Conservation (phyloP, 169 alveolate genomes). For the Pseudocohnilembus persalinus region DNA sequence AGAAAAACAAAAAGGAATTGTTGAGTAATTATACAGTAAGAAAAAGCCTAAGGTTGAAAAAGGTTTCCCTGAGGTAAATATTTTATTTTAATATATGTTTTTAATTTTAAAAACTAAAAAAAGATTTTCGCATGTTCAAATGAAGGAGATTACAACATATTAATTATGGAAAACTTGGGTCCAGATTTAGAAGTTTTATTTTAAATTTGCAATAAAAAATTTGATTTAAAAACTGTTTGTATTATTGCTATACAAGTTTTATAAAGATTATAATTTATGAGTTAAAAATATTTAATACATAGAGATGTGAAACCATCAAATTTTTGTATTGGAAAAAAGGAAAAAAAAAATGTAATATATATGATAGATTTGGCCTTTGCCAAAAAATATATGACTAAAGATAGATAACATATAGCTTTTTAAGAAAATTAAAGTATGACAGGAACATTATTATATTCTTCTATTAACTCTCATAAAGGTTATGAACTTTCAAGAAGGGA, state of each 20-base stretch:
- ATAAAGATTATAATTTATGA: conserved; percentile 45
- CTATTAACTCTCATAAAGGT: conserved; percentile 33
- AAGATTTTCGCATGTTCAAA: not conserved
- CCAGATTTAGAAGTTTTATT: conserved; percentile 21
- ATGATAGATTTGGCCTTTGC: conserved; percentile 50
- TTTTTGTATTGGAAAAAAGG: conserved; percentile 54
- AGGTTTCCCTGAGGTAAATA: not conserved
- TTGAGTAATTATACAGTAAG: not conserved
- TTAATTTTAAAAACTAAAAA: too few relatives aligned
- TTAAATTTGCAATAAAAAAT: conserved; percentile 26
- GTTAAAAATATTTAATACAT: conserved; percentile 49
- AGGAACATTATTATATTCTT: conserved; percentile 44
- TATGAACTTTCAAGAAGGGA: conserved; percentile 27
- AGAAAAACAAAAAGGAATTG: not conserved
- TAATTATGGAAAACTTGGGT: conserved; percentile 32
- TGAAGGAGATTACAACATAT: not conserved
- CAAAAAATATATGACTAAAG: conserved; percentile 39
- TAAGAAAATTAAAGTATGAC: conserved; percentile 46
- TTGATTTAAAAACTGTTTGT: conserved; percentile 43
- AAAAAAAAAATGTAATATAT: conserved; percentile 46
- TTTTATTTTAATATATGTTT: not conserved
- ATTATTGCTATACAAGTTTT: conserved; percentile 45
- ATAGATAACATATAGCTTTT: conserved; percentile 50
- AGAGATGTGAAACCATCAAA: conserved; percentile 66
- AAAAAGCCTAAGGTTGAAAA: not conserved